phyloP scores from a whole-genome alignment of 2,329 filamentous ascomycete species.

The Microsporum canis region DNA sequence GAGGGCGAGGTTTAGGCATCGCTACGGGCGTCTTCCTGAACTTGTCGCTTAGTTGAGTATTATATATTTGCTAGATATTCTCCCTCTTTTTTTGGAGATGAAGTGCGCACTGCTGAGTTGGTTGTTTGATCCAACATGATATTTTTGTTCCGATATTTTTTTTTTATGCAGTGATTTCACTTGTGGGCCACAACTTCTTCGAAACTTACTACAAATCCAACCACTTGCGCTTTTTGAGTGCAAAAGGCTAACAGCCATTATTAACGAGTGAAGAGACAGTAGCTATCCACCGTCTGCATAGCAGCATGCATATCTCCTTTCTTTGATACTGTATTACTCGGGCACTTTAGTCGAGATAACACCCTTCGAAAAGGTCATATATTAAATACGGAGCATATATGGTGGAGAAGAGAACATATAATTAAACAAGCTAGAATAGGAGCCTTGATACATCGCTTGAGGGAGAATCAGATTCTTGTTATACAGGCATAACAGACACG shows the following conservation, averaged over 20 bases:
- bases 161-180: not conserved
- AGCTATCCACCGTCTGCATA: too few species aligned
- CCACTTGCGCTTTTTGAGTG: too few species aligned
- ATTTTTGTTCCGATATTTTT: too few species aligned
- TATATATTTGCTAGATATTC: not conserved
- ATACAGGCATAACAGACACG: slow-evolving; percentile 1
- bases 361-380: too few species aligned
- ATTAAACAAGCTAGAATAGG: slow-evolving; percentile 5
- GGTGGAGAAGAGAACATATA: slow-evolving; percentile 3
- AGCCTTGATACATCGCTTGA: slow-evolving; percentile 8
- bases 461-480: slow-evolving; percentile 5
- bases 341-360: too few species aligned
- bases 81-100: not conserved
- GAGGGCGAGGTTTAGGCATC: not conserved
- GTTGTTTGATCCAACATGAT: not conserved
- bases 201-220: not conserved
- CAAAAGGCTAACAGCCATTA: too few species aligned
- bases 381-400: not conserved
- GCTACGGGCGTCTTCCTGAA: not conserved
- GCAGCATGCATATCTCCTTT: too few species aligned
- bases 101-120: too few species aligned
- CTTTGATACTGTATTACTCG: too few species aligned
- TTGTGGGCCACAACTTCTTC: not conserved
- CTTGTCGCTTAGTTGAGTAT: not conserved
- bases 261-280: too few species aligned